Evolutionary conservation across 2,329 filamentous ascomycete genomes (phyloP), one percentile per base, ranked within the genome.

Genomic region (Amauroascus niger): DNA sequence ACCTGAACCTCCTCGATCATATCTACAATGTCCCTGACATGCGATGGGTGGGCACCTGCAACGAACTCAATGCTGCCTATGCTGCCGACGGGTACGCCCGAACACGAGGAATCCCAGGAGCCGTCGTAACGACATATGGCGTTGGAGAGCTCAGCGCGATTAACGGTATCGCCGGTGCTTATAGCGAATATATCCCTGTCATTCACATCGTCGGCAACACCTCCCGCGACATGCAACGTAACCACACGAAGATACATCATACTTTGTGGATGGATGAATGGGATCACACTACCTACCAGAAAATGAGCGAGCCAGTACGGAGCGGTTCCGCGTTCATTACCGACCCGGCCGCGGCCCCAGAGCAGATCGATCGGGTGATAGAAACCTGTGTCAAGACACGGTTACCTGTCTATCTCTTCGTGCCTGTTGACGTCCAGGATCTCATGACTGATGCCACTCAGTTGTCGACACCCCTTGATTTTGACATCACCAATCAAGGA

Each of bases 131-230:
- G 0, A 81, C 80, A 0, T 81, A 81, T 60, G 80, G 79, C 3
- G 80, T 83, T 1, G 80, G 80, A 7, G 75, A 77, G 57, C 65
- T 76, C 20, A 65, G 63, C 49, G 61, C 63, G 11, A 62, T 69
- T 55, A 69, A 69, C 56, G 66, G 65, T 28, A 61, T 68, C 18
- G 60, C 61, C 58, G 69, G 69, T 55, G 68, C 76, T 6, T 84
- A 84, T 64, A 77, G 79, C 1, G 71, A 82, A 65, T 81, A 79
- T 69, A 75, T 77, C 4, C 70, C 72, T 32, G 74, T 80, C 6
- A 79, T 87, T 26, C 77, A 80, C 59, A 82, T 85, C 53, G 81
- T 84, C 39, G 77, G 77, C 9, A 73, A 73, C 20, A 76, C 77
- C 0, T 71, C 70, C 16, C 77, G 75, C 11, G 57, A 67, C 14